Percentiles rank a stretch among this genome's conserved stretches.
phyloP scores from a whole-genome alignment of 139 green algal genomes.

The Haematococcus lacustris region DNA sequence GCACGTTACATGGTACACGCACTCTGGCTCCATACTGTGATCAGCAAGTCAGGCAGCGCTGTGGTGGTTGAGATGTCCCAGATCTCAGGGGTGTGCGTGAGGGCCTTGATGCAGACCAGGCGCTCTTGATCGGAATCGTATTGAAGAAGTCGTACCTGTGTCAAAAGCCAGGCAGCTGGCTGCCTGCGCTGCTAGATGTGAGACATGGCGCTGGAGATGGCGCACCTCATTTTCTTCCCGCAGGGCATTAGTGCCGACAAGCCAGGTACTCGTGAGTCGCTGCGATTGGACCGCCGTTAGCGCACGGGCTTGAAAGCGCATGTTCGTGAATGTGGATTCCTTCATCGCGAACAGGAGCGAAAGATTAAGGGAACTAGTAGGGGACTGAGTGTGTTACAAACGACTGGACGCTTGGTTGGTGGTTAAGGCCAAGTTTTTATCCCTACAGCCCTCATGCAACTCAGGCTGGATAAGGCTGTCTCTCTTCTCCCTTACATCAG shows the following conservation, averaged over 20 bases:
- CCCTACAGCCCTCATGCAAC: too few relatives aligned
- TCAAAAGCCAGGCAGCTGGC: neutral
- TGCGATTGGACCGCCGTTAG: neutral
- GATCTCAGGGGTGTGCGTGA: slow-evolving; percentile 51
- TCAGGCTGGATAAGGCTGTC: too few relatives aligned
- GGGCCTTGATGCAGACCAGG: slow-evolving; percentile 23
- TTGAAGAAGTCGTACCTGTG: slow-evolving; percentile 59
- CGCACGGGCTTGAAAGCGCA: neutral
- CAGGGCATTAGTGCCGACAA: neutral
- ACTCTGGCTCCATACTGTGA: slow-evolving; percentile 63
- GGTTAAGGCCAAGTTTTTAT: too few relatives aligned
- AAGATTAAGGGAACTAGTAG: too few relatives aligned
- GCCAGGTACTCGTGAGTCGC: neutral
- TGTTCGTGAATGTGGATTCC: too few relatives aligned
- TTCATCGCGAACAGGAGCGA: too few relatives aligned
- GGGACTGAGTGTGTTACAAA: too few relatives aligned
- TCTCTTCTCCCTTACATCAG: too few relatives aligned
- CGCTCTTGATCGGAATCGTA: slow-evolving; percentile 54
- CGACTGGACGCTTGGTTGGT: too few relatives aligned
- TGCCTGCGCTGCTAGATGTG: neutral
- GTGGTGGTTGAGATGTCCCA: slow-evolving; percentile 57
- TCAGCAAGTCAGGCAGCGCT: slow-evolving; percentile 16
- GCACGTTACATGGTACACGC: too few relatives aligned
- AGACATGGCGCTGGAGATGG: neutral
- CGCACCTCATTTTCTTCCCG: slow-evolving; percentile 3